Conservation (phyloP, 1,284 basidiomycete genomes). For the Moesziomyces parantarcticus region DNA sequence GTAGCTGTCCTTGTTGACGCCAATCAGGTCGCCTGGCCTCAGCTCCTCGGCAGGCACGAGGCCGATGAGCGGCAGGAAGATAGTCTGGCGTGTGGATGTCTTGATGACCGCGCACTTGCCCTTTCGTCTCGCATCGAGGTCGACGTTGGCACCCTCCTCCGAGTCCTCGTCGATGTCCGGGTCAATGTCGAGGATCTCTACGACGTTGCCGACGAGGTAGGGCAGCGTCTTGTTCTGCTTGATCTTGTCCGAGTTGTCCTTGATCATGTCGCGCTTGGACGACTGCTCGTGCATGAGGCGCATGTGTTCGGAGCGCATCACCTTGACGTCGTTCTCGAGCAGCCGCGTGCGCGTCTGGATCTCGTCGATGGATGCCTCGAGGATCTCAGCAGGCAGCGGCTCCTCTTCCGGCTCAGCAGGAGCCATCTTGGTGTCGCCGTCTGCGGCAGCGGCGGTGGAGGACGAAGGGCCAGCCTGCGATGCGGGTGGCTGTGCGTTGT, state of each 20-base stretch:
- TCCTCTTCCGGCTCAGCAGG: constrained; percentile 44
- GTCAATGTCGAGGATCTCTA: constrained; percentile 86
- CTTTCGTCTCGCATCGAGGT: constrained; percentile 91
- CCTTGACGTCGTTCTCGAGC: constrained; percentile 66
- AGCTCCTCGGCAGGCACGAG: constrained; percentile 92
- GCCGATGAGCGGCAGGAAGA: constrained; percentile 97
- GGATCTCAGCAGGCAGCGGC: constrained; percentile 59
- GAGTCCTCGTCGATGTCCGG: constrained; percentile 87
- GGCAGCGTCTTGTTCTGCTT: constrained; percentile 99
- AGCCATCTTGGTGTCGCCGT: constrained; percentile 51
- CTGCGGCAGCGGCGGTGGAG: constrained; percentile 12
- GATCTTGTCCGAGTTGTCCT: constrained; percentile 97
- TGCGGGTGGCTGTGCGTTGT: constrained; percentile 15
- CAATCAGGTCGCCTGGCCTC: constrained; percentile 91
- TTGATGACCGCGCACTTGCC: constrained; percentile 99
- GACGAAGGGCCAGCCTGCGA: constrained; percentile 31
- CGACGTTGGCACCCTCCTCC: constrained; percentile 82
- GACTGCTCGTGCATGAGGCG: constrained; percentile 92
- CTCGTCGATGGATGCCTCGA: constrained; percentile 61
- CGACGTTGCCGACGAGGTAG: constrained; percentile 95
- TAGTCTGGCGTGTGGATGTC: constrained; percentile 92
- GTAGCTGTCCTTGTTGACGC: constrained; percentile 99
- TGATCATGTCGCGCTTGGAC: constrained; percentile 97
- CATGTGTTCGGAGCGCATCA: constrained; percentile 77
- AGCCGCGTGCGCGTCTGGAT: constrained; percentile 65